phyloP scores from a whole-genome alignment of 2,329 filamentous ascomycete species.

The Alternaria triticimaculans region DNA sequence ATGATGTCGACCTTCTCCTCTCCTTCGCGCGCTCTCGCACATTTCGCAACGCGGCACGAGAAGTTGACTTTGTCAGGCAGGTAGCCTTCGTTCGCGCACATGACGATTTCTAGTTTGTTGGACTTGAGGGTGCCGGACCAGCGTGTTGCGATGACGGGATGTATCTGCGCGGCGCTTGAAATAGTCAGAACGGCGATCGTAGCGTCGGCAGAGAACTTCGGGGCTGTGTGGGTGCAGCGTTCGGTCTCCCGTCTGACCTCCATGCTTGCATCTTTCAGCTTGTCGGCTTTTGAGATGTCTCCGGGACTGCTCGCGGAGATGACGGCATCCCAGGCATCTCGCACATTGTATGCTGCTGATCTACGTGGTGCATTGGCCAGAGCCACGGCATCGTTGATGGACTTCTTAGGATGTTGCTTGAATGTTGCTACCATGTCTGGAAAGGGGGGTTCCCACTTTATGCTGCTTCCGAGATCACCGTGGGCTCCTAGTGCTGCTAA shows the following conservation, averaged over 20 bases:
- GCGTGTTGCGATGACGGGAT: constrained; percentile 70
- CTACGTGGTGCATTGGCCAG: constrained; percentile 70
- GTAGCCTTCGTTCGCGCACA: constrained; percentile 73
- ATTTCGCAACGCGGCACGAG: constrained; percentile 67
- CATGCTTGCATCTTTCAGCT: constrained; percentile 60
- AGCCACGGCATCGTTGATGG: constrained; percentile 67
- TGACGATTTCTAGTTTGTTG: constrained; percentile 66
- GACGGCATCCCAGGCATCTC: constrained; percentile 66
- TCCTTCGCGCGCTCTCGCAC: constrained; percentile 58
- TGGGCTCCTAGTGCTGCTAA: constrained; percentile 70
- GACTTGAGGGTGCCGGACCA: constrained; percentile 69
- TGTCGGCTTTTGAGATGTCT: constrained; percentile 58
- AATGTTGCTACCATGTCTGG: constrained; percentile 69
- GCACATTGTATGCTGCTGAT: constrained; percentile 66
- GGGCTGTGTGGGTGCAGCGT: constrained; percentile 66
- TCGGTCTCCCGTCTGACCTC: constrained; percentile 69
- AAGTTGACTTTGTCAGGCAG: constrained; percentile 69
- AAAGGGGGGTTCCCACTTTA: constrained; percentile 72
- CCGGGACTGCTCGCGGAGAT: constrained; percentile 58
- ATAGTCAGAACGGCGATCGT: constrained; percentile 70
- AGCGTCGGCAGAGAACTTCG: constrained; percentile 68
- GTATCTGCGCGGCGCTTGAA: constrained; percentile 65
- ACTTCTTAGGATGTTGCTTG: constrained; percentile 67
- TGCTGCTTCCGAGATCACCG: constrained; percentile 68
- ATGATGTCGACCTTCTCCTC: constrained; percentile 68